Conservation (phyloP, 2,329 filamentous ascomycete species). For the Aspergillus brunneoviolaceus region DNA sequence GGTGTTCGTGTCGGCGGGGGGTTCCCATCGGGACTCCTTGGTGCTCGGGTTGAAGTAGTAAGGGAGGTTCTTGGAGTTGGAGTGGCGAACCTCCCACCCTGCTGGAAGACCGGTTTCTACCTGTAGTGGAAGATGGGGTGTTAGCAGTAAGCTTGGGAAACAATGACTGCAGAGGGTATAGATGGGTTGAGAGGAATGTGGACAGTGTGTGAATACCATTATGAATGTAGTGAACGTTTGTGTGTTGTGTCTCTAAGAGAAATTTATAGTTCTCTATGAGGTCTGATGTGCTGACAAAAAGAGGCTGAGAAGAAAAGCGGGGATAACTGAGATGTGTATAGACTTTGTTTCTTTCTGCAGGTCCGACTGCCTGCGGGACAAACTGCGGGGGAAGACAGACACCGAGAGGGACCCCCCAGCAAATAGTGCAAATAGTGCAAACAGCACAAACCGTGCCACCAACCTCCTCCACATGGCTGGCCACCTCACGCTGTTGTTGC, state of each 20-base stretch:
- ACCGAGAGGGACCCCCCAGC: constrained; percentile 12
- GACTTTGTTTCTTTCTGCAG: neutral
- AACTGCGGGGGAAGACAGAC: constrained; percentile 32
- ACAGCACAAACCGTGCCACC: neutral
- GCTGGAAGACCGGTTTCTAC: constrained; percentile 76
- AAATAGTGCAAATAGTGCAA: constrained; percentile 24
- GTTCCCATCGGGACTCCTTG: constrained; percentile 93
- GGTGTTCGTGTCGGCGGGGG: constrained; percentile 80
- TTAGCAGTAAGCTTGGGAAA: constrained; percentile 8
- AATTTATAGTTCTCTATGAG: neutral
- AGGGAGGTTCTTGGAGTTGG: constrained; percentile 96
- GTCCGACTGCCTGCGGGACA: constrained; percentile 3
- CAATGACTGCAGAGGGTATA: neutral
- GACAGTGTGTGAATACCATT: constrained; percentile 10
- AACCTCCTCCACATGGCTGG: neutral
- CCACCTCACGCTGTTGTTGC: constrained; percentile 8
- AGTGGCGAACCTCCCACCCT: constrained; percentile 94
- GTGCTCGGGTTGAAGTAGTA: constrained; percentile 95
- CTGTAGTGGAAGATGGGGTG: constrained; percentile 38
- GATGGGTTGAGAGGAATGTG: neutral
- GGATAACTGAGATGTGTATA: neutral
- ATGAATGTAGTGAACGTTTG: neutral
- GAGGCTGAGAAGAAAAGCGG: neutral
- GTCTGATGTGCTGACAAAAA: neutral
- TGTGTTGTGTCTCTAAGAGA: neutral